These are phyloP conservation scores for Herpotrichia juniperi DNA, from an alignment of 2,329 filamentous ascomycete species.

Conservation along the genomic window DNA sequence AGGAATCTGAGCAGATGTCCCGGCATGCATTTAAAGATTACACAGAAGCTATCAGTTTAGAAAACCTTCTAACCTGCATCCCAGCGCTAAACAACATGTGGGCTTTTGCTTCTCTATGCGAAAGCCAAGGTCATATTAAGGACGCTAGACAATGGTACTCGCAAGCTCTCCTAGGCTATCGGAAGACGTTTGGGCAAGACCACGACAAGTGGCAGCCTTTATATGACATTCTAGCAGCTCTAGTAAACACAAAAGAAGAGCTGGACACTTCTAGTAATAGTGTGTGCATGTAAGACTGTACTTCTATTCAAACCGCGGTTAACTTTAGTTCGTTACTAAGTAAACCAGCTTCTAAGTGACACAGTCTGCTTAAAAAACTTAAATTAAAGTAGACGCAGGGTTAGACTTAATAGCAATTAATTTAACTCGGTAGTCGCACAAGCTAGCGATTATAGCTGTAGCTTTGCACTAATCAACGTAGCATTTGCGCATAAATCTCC, in stretches of 20 bases:
- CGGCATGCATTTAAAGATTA: conserved; percentile 9
- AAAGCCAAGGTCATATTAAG: not conserved
- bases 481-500: too few species aligned
- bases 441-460: too few species aligned
- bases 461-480: too few species aligned
- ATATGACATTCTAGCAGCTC: conserved; percentile 1
- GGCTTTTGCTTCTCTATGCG: conserved; percentile 1
- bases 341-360: too few species aligned
- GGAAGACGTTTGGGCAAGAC: conserved; percentile 5
- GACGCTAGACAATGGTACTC: conserved; percentile 7
- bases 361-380: too few species aligned
- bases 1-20: conserved; percentile 5
- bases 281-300: too few species aligned
- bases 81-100: conserved; percentile 3
- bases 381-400: too few species aligned
- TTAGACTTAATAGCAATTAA: too few species aligned
- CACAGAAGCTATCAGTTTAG: conserved; percentile 9
- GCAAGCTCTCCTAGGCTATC: conserved; percentile 8
- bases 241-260: not conserved
- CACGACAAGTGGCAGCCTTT: conserved; percentile 4
- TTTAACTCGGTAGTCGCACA: too few species aligned
- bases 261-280: too few species aligned
- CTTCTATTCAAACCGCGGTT: too few species aligned
- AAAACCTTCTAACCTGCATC: conserved; percentile 2
- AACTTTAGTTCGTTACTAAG: too few species aligned